Conservation (phyloP, 306 rosid genomes). For the Quercus berberidifolia region DNA sequence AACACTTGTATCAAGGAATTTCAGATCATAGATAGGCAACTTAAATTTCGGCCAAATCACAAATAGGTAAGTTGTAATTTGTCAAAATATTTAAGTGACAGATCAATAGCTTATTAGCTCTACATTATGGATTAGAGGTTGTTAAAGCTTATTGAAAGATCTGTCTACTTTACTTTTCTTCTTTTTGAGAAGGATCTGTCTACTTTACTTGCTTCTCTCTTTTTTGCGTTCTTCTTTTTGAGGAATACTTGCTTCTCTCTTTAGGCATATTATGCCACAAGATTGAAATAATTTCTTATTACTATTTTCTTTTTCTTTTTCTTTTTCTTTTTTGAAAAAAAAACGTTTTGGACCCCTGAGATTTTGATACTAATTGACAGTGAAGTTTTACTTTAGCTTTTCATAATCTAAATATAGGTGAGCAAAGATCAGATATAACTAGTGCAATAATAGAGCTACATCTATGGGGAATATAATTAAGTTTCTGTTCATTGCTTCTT, state of each 20-base stretch:
- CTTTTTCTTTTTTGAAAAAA: too few species aligned
- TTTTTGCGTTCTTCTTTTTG: background rate
- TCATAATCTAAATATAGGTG: too few species aligned
- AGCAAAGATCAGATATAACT: background rate
- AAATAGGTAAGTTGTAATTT: too few species aligned
- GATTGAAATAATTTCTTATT: background rate
- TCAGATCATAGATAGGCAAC: rapidly evolving
- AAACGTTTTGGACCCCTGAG: background rate
- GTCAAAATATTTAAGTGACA: background rate
- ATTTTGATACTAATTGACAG: background rate
- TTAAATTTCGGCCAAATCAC: too few species aligned
- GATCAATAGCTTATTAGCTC: background rate
- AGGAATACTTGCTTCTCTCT: background rate
- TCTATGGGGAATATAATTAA: slow-evolving; percentile 22
- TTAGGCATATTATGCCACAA: background rate
- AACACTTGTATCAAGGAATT: too few species aligned
- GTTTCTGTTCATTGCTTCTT: slow-evolving; percentile 22
- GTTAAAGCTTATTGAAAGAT: background rate
- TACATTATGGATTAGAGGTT: background rate
- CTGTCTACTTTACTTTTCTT: background rate
- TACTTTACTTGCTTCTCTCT: background rate
- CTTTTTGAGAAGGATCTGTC: too few species aligned
- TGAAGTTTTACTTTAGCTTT: too few species aligned
- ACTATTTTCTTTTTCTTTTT: too few species aligned
- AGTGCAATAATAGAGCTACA: slow-evolving; percentile 21